Percentiles rank a stretch among this genome's conserved stretches.
Conservation (phyloP, 129 eudicot species). For the Flaveria trinervia region DNA sequence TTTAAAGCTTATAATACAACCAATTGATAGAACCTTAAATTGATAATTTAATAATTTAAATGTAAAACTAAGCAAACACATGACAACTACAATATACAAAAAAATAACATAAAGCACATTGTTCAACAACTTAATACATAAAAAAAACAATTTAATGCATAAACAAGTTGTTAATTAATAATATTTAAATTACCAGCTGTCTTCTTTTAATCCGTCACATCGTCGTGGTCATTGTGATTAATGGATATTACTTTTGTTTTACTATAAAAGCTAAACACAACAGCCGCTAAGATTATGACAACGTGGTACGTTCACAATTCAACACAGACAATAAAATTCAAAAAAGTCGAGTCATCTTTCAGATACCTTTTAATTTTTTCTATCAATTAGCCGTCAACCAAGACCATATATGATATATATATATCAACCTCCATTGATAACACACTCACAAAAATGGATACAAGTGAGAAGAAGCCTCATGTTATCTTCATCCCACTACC, state of each 20-base stretch:
- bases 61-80: too few species aligned
- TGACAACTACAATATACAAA: too few species aligned
- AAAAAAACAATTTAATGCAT: too few species aligned
- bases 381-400: neutral
- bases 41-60: too few species aligned
- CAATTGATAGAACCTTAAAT: too few species aligned
- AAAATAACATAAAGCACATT: too few species aligned
- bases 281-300: neutral
- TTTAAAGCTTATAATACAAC: too few species aligned
- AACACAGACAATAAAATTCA: neutral
- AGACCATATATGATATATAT: neutral
- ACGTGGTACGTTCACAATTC: neutral
- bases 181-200: too few species aligned
- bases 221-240: neutral
- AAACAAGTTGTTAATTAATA: too few species aligned
- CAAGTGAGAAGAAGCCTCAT: constrained; percentile 27
- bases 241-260: neutral
- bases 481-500: constrained; percentile 27
- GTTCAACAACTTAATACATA: too few species aligned
- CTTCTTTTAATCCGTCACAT: too few species aligned
- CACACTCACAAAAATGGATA: neutral
- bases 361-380: neutral
- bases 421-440: neutral
- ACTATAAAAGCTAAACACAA: neutral
- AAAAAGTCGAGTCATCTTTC: neutral